Evolutionary conservation across 2,329 filamentous ascomycete genomes (phyloP), one percentile per base, ranked within the genome.

Genomic region (Ophiosphaerella herpotricha): DNA sequence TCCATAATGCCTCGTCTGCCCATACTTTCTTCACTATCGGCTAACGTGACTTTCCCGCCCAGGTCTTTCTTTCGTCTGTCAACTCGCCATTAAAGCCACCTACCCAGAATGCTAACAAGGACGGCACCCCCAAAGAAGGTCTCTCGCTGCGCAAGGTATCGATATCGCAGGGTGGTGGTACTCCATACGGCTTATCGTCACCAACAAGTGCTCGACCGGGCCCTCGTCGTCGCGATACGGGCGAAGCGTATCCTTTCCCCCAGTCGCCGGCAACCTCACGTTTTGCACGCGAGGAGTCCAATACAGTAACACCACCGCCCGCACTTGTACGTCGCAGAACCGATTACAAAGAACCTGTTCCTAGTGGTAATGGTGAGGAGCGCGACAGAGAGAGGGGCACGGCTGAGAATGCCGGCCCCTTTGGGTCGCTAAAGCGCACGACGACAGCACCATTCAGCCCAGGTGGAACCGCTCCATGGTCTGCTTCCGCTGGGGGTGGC

Each of bases 31-130:
- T 6, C 42, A 26, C 43, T 33, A 26, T 47, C 26, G 31, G 26
- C 61, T 64, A 49, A 66, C 54, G 6, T 43, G 46, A 42, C 36
- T 41, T 52, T 43, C 46, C 71, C 52, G 52, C 58, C 61, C 66
- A 96, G 88, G 78, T 89, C 56, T 97, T 97, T 74, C 76, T 85
- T 43, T 84, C 83, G 43, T 94, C 95, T 57, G 91, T 99, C 69
- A 99, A 97, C 73, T 97, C 94, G 32, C 89, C 91, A 31, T 79
- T 97, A 61, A 97, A 97, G 75, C 88, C 90, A 7, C 89, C 90
- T 16, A 84, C 85, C 29, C 88, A 90, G 66, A 83, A 78, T 54
- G 72, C 78, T 21, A 80, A 78, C 63, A 93, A 90, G 77, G 85
- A 76, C 73, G 80, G 73, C 52, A 81, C 71, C 71, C 82, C 72